These are phyloP conservation scores for Eucommia ulmoides DNA, from an alignment of 257 asterid genomes.

Conservation along the genomic window DNA sequence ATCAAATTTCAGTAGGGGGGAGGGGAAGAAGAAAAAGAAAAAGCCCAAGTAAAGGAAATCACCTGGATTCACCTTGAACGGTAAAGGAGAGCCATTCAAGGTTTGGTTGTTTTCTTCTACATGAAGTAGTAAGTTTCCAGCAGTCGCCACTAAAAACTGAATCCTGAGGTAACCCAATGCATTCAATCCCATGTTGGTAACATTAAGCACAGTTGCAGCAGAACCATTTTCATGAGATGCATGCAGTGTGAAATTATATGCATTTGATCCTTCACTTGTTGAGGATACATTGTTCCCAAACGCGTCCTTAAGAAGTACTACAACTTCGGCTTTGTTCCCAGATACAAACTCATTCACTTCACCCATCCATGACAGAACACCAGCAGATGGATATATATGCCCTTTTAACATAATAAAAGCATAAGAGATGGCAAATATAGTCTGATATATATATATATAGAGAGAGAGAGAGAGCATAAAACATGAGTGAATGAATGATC, in stretches of 20 bases:
- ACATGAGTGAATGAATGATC: no score
- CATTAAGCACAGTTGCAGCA: slow-evolving; percentile 25
- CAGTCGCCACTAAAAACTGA: slow-evolving; percentile 43
- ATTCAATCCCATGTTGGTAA: slow-evolving; percentile 51
- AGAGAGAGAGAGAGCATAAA: neutral
- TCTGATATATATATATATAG: neutral
- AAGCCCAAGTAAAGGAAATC: slow-evolving; percentile 10
- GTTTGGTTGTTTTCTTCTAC: slow-evolving; percentile 48
- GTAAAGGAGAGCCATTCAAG: slow-evolving; percentile 48
- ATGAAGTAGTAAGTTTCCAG: slow-evolving; percentile 60
- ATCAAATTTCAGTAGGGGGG: no score
- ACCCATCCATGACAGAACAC: slow-evolving; percentile 46
- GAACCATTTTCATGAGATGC: slow-evolving; percentile 28
- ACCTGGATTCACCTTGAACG: slow-evolving; percentile 75
- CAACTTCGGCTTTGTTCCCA: slow-evolving; percentile 41
- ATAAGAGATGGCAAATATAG: neutral
- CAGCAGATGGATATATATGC: slow-evolving; percentile 58
- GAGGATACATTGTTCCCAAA: slow-evolving; percentile 74
- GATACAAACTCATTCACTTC: slow-evolving; percentile 47
- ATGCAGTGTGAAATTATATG: slow-evolving; percentile 27
- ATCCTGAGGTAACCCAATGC: slow-evolving; percentile 32
- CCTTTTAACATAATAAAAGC: slow-evolving; percentile 29
- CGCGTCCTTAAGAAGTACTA: slow-evolving; percentile 74
- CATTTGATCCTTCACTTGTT: slow-evolving; percentile 23
- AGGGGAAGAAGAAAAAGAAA: neutral